A percentile compares a stretch with the other conserved stretches of the same genome.
These are phyloP conservation scores for Gentiana macrophylla DNA, from an alignment of 257 asterid genomes.

Conservation along the genomic window DNA sequence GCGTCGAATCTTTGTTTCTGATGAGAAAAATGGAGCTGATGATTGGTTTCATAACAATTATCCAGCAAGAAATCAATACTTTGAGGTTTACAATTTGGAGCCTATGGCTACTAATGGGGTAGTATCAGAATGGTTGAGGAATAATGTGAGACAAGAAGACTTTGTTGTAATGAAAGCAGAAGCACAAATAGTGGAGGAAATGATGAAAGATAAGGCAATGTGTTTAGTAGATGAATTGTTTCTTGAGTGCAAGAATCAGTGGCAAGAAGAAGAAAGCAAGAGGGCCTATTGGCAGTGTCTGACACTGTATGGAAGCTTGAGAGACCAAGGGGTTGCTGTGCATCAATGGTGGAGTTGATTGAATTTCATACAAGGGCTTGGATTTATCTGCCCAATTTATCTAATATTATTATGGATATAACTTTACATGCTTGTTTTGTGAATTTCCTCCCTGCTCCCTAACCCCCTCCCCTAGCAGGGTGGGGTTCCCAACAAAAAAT, in stretches of 20 bases:
- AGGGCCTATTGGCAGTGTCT: slow-evolving; percentile 60
- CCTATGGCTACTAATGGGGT: not conserved
- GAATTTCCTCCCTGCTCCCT: too few relatives aligned
- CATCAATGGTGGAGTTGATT: slow-evolving; percentile 55
- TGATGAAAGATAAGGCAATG: slow-evolving; percentile 31
- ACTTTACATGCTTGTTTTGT: not conserved
- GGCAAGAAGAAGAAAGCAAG: slow-evolving; percentile 15
- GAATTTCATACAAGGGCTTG: not conserved
- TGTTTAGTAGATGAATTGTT: slow-evolving; percentile 14
- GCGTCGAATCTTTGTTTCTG: slow-evolving; percentile 53
- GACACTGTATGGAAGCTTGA: slow-evolving; percentile 42
- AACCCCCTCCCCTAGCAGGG: too few relatives aligned
- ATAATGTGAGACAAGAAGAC: slow-evolving; percentile 32
- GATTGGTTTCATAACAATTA: slow-evolving; percentile 64
- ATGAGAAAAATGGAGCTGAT: slow-evolving; percentile 20
- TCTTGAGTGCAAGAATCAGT: slow-evolving; percentile 6
- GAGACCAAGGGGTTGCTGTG: slow-evolving; percentile 53
- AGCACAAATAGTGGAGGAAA: slow-evolving; percentile 43
- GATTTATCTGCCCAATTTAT: not conserved
- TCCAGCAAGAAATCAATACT: slow-evolving; percentile 52
- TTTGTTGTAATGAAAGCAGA: slow-evolving; percentile 65
- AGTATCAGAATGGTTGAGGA: slow-evolving; percentile 29
- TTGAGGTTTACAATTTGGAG: slow-evolving; percentile 33
- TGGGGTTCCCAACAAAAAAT: too few relatives aligned
- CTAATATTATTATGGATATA: not conserved